These are phyloP conservation scores for Alternaria infectoria DNA, from an alignment of 2,329 filamentous ascomycete species.

Conservation along the genomic window DNA sequence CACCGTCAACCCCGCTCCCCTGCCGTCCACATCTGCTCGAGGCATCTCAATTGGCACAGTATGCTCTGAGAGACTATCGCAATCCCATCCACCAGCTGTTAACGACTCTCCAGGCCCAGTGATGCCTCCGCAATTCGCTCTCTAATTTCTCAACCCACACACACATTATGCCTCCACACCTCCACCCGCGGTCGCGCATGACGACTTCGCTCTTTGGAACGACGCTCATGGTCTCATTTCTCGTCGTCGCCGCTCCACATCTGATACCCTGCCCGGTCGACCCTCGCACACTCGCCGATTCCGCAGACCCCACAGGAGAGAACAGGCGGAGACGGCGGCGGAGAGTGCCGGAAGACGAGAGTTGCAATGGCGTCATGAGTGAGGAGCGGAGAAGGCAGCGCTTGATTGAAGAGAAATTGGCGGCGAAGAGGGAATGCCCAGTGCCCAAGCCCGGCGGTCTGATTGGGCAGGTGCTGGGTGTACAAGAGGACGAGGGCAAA, in stretches of 20 bases:
- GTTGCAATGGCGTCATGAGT: conserved; percentile 26
- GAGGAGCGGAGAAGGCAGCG: conserved; percentile 24
- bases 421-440: conserved; percentile 75
- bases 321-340: conserved; percentile 51
- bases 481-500: conserved; percentile 49
- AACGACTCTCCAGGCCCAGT: conserved; percentile 25
- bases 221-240: conserved; percentile 87
- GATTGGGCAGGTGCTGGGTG: conserved; percentile 76
- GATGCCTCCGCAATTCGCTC: conserved; percentile 37
- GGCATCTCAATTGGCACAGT: conserved; percentile 43
- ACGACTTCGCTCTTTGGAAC: conserved; percentile 94
- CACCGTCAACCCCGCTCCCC: conserved; percentile 26
- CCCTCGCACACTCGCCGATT: conserved; percentile 78
- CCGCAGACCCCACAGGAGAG: conserved; percentile 46
- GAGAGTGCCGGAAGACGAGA: conserved; percentile 37
- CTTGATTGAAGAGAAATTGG: conserved; percentile 28
- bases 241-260: conserved; percentile 91
- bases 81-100: conserved; percentile 6
- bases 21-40: conserved; percentile 19
- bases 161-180: conserved; percentile 73
- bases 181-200: conserved; percentile 91
- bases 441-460: conserved; percentile 87
- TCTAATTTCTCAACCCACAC: conserved; percentile 20
- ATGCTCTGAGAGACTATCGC: neutral
- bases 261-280: conserved; percentile 85